Evolutionary conservation across 805 yeast species (phyloP).

Genomic region (Hanseniaspora singularis): DNA sequence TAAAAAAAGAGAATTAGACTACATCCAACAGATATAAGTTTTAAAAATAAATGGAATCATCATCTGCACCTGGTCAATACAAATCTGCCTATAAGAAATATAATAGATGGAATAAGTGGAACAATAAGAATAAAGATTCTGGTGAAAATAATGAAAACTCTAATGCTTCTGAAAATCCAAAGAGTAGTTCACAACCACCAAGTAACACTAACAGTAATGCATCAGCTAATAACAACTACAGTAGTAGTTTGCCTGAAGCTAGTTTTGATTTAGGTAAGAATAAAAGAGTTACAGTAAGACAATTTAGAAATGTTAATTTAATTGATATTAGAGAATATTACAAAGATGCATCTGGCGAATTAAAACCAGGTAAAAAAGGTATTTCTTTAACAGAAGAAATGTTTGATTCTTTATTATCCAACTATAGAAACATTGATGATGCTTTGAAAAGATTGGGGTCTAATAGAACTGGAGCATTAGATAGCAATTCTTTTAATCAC

Average conservation of each 20-base stretch:
- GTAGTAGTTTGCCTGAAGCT: constrained; percentile 22
- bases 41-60: constrained; percentile 12
- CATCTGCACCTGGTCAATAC: constrained; percentile 15
- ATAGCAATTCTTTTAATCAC: constrained; percentile 22
- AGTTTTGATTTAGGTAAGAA: constrained; percentile 40
- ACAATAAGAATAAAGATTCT: constrained; percentile 11
- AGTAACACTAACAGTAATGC: constrained; percentile 3
- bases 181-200: constrained; percentile 2
- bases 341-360: constrained; percentile 45
- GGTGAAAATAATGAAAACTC: background rate
- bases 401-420: constrained; percentile 28
- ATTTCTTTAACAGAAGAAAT: constrained; percentile 30
- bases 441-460: constrained; percentile 30
- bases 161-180: background rate
- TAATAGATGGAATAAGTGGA: constrained; percentile 14
- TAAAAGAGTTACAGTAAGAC: constrained; percentile 62
- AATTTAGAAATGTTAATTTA: constrained; percentile 51
- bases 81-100: constrained; percentile 11
- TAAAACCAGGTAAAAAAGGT: constrained; percentile 70
- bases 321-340: constrained; percentile 82
- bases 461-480: constrained; percentile 26
- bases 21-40: no score
- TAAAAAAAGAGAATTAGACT: no score
- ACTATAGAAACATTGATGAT: constrained; percentile 29
- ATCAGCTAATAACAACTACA: constrained; percentile 15